Evolutionary conservation across 176 grass and related monocot species (phyloP), one percentile per base, ranked within the genome.

Genomic region (Cenchrus americanus): DNA sequence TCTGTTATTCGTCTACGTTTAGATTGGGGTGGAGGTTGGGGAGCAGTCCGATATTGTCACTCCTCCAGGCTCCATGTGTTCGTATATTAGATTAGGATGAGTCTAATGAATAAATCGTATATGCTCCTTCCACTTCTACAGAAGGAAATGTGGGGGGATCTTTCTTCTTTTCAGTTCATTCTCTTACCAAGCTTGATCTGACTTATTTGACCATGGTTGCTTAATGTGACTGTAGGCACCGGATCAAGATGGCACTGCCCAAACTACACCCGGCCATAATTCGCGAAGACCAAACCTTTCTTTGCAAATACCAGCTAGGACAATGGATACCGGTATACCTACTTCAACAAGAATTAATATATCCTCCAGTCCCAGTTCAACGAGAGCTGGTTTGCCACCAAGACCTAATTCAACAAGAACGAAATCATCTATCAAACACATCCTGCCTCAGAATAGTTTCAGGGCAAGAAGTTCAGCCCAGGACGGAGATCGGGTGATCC

Each of bases 221-320:
- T 89, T 43, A 62, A 14, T 44, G 15, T 83, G 30, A 79, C 32
- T 43, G 21, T 83, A 87, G 89, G 84, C 40, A 69, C 22, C 1
- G 1, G 24, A 69, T 46, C 80, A 74, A 23, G 53, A 87, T 69
- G 44, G 66, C 66, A 63, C 52, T 75, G 75, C 14, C 42, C 80
- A 80, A 62, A 69, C 14, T 75, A 76, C 69, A 48, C 69, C 76
- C 34, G 89, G 80, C 13, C 24, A 62, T 23, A 79, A 75, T 84
- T 69, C 80, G 5, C 75, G 89, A 63, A 73, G 84, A 62, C 89
- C 84, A 26, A 90, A 90, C 23, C 89, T 90, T 87, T 92, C 93
- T 58, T 83, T 99, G 71, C 91, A 96, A 82, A 96, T 99, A 90
- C 93, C 96, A 79, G 64, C 76, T n/a, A 89, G 96, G 84, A 92